These are phyloP conservation scores for Lentinula lateritia DNA, from an alignment of 768 basidiomycete genomes.

Conservation along the genomic window DNA sequence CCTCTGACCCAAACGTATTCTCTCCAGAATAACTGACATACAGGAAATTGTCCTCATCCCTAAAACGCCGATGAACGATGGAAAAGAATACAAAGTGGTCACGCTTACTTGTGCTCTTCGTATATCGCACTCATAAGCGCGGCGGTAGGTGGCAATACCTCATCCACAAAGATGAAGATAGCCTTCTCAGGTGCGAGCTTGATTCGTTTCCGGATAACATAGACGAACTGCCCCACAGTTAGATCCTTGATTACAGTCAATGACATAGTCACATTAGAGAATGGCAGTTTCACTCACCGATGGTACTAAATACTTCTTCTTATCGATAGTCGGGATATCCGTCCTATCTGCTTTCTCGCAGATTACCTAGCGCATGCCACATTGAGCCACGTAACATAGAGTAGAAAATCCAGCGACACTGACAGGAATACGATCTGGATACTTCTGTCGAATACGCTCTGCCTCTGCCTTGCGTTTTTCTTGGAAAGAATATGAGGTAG, in stretches of 20 bases:
- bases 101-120: conserved; percentile 95
- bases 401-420: conserved; percentile 25
- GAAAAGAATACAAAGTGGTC: neutral
- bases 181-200: conserved; percentile 99
- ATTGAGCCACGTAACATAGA: neutral
- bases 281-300: conserved; percentile 52
- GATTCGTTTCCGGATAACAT: conserved; percentile 99
- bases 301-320: conserved; percentile 99
- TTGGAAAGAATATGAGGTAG: conserved; percentile 25
- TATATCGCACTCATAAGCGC: conserved; percentile 99
- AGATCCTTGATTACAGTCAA: conserved; percentile 57
- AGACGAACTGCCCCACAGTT: conserved; percentile 98
- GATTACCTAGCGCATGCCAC: conserved; percentile 66
- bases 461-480: conserved; percentile 99
- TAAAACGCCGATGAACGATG: conserved; percentile 27
- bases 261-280: neutral
- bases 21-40: conserved; percentile 98
- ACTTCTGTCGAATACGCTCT: conserved; percentile 97
- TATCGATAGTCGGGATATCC: conserved; percentile 99
- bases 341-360: conserved; percentile 99
- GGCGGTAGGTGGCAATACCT: conserved; percentile 96
- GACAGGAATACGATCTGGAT: conserved; percentile 96
- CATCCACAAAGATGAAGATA: conserved; percentile 99
- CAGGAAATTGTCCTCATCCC: conserved; percentile 98
- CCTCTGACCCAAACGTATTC: conserved; percentile 82